These are phyloP conservation scores for Diaporthe citrichinensis DNA, from an alignment of 2,329 filamentous ascomycete species.

Conservation along the genomic window DNA sequence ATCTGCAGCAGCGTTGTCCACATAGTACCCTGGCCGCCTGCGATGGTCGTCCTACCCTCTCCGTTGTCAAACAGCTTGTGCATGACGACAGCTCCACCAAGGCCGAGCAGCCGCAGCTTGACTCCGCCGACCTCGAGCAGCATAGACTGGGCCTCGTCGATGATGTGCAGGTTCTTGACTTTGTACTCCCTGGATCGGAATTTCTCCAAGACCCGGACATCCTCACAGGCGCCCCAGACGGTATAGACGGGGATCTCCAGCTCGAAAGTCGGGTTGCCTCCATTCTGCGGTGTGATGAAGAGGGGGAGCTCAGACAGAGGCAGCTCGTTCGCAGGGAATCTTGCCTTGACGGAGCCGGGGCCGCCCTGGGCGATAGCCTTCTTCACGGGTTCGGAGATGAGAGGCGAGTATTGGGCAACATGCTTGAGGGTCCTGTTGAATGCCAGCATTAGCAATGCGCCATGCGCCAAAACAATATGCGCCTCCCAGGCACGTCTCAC, in stretches of 20 bases:
- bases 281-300: conserved; percentile 68
- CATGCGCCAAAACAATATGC: neutral
- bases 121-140: conserved; percentile 95
- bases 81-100: conserved; percentile 98
- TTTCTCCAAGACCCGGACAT: conserved; percentile 97
- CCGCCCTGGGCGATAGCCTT: conserved; percentile 76
- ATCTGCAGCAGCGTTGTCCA: conserved; percentile 99
- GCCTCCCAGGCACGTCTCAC: conserved; percentile 51
- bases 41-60: conserved; percentile 97
- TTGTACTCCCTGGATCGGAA: conserved; percentile 98
- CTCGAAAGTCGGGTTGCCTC: conserved; percentile 81
- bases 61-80: conserved; percentile 99
- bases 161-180: conserved; percentile 96
- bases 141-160: conserved; percentile 97
- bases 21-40: conserved; percentile 98
- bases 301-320: conserved; percentile 93
- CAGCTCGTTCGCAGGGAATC: conserved; percentile 84
- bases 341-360: conserved; percentile 85
- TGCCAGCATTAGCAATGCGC: conserved; percentile 41
- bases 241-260: conserved; percentile 98
- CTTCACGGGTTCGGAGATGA: conserved; percentile 85
- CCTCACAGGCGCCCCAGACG: conserved; percentile 98
- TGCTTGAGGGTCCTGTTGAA: conserved; percentile 89
- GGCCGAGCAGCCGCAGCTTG: conserved; percentile 91
- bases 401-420: conserved; percentile 97